Conservation (phyloP, 371 early-diverging fungal genomes). For the Mortierella sp. region DNA sequence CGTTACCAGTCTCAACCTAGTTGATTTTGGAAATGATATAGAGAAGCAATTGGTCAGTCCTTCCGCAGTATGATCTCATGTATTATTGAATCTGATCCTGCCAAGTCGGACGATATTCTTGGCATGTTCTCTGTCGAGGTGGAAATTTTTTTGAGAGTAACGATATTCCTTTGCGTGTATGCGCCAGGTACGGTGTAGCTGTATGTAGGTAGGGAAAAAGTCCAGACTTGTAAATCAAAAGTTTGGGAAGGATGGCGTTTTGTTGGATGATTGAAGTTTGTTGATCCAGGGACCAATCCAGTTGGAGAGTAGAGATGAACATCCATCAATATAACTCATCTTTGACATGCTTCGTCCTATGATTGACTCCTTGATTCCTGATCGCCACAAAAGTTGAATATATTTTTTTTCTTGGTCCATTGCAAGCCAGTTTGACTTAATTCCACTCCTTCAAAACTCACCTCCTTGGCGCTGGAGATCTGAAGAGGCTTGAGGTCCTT, state of each 20-base stretch:
- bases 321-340: not conserved
- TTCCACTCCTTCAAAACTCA: constrained; percentile 53
- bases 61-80: not conserved
- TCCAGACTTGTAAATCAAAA: not conserved
- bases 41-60: constrained; percentile 12
- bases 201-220: not conserved
- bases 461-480: constrained; percentile 96
- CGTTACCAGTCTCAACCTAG: constrained; percentile 91
- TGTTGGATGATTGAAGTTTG: not conserved
- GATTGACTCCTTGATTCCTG: constrained; percentile 4
- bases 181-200: not conserved
- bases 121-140: not conserved
- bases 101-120: too few species aligned
- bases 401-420: too few species aligned
- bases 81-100: constrained; percentile 1
- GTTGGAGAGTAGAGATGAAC: not conserved
- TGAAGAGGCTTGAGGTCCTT: constrained; percentile 94
- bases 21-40: not conserved
- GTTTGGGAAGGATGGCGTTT: not conserved
- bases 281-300: not conserved
- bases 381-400: not conserved
- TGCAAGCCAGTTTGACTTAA: not conserved
- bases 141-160: not conserved
- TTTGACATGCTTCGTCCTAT: not conserved
- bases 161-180: not conserved